Evolutionary conservation across 176 grass and related monocot genomes (phyloP).

Genomic region (Thalia dealbata): DNA sequence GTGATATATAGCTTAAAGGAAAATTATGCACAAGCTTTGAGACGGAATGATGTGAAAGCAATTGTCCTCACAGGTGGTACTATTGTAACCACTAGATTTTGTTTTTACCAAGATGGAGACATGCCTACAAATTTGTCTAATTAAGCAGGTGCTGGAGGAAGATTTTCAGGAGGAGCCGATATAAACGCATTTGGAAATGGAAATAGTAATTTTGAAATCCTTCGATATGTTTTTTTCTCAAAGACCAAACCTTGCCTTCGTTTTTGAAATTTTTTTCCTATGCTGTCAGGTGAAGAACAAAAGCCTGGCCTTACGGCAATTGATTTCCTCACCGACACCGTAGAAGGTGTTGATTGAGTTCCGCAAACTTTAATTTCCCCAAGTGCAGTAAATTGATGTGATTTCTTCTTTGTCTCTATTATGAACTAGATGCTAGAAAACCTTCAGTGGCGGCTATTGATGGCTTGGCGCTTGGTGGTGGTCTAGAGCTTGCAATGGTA

Average conservation of each 20-base stretch:
- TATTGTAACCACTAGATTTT: no score
- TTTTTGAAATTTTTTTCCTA: no score
- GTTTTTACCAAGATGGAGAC: no score
- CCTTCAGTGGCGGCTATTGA: conserved; percentile 91
- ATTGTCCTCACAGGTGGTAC: conserved; percentile 67
- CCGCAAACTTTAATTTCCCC: not conserved
- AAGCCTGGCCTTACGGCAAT: conserved; percentile 81
- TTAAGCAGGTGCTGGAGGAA: conserved; percentile 52
- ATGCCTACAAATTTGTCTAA: conserved; percentile 9
- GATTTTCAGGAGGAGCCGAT: conserved; percentile 91
- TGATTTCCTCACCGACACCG: conserved; percentile 58
- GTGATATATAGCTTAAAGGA: conserved; percentile 63
- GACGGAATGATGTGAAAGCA: conserved; percentile 79
- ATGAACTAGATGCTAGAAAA: conserved; percentile 55
- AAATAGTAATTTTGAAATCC: no score
- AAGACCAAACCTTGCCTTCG: no score
- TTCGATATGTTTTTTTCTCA: no score
- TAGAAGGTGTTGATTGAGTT: conserved; percentile 64
- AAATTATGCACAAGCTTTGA: conserved; percentile 65
- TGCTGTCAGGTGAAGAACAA: conserved; percentile 22
- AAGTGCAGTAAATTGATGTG: not conserved
- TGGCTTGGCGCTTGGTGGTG: conserved; percentile 85
- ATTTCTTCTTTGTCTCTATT: not conserved
- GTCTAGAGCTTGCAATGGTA: conserved; percentile 95
- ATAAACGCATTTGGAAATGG: conserved; percentile 43